Base-by-base conservation (phyloP, 108 stramenopile genomes). In the Cyclotella baltica region DNA sequence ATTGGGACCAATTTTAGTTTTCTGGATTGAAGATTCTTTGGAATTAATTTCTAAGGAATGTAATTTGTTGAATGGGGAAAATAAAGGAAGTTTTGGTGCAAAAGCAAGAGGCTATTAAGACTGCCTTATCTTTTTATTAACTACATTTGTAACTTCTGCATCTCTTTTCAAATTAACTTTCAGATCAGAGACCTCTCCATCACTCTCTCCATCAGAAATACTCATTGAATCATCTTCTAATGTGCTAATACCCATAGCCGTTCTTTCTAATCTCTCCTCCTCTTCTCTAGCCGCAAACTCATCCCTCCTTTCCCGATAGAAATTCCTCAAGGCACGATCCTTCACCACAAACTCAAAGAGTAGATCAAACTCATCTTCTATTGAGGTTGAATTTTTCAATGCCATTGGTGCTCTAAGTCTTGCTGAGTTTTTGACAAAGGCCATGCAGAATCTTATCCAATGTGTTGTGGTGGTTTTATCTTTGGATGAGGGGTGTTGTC, bases 341-440 rank as follows among this genome's bases (percentile, higher is more conserved):
- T 88, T 86, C 8, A 90, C 75, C 30, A 88, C 76, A 20, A 77
- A 85, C 31, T 84, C 70, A 71, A 90, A 90, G n/a, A 90, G 51
- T 11, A 61, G 72, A 33, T 88, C 83, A 53, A 87, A 88, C 56
- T 86, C 76, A 22, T 84, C 72, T 15, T 88, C 76, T 19, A 87
- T 13, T 38, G 47, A 61, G 3, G 77, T 70, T 18, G 61, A 70
- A 19, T 53, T 57, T 19, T 67, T 62, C n/a, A 90, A 73, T 33
- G 83, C 67, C 38, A 56, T 30, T 40, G 81, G 80, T 46, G 66
- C 25, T 19, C 76, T 53, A 19, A 75, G 56, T 36, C 77, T 33
- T 15, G 82, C 70, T 43, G 82, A 83, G 47, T 83, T 83, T 18
- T 37, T 28, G 1, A 77, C 67, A 75, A 85, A 83, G 64, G 85